Base-by-base conservation (phyloP, 441 rosid species). In the Arabidopsis lyrata region DNA sequence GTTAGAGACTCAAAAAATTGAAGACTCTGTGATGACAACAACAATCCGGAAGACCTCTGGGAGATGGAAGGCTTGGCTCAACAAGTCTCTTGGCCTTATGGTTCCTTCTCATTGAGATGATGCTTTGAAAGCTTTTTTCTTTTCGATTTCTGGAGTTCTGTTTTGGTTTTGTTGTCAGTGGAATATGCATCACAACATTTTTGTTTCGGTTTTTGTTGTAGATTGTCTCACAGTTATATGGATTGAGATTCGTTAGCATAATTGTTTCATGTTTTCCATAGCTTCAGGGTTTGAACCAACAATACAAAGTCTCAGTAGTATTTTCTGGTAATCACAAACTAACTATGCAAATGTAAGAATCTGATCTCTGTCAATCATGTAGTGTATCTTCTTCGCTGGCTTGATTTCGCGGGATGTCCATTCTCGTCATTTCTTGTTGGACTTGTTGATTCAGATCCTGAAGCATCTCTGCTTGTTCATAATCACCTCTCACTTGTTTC, bases 11-110 rank as follows among this genome's bases (percentile, higher is more conserved):
- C 79, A 72, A 70, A 77, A 58, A 32, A 78, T 58, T 8, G 8
- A 42, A 61, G 66, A 24, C 50, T 39, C 68, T 29, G 38, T 79
- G 4, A 65, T 82, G 2, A 73, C 78, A 36, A 38, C 78, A 36
- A 29, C 66, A n/a, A n/a, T n/a, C n/a, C n/a, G n/a, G n/a, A n/a
- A n/a, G n/a, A n/a, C n/a, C n/a, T n/a, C n/a, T n/a, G n/a, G n/a
- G 27, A 86, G 84, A 39, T 88, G 92, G 97, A 91, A 84, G 82
- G 2, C 67, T 5, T 57, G 66, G 55, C 49, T 60, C 11, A 60
- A 60, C 48, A 60, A 60, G 48, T 38, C 65, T 20, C 49, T 61
- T 2, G 50, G 35, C 18, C 50, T 61, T 61, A 4, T 56, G 14
- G 61, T 56, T 56, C 61, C 41, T 56, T 61, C 66, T 0, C 66